Percentiles rank a stretch among this genome's conserved stretches.
Evolutionary conservation across 441 rosid species (phyloP).

Genomic region (Breynia disticha): DNA sequence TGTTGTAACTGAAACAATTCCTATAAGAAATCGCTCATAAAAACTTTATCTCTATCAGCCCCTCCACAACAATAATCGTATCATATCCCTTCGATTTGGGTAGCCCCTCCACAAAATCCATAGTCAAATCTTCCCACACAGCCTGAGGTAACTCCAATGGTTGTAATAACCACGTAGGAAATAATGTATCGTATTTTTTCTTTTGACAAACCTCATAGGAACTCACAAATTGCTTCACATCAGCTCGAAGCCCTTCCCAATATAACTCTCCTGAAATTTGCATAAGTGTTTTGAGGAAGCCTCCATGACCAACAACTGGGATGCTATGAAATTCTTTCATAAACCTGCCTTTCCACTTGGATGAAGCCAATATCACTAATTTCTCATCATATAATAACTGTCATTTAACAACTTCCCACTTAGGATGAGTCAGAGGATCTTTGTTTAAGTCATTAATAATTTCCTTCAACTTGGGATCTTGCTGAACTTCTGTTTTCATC

Average conservation of each 20-base stretch:
- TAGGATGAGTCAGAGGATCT: too few species aligned
- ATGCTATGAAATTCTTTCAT: neutral
- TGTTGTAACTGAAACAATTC: too few species aligned
- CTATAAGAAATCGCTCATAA: too few species aligned
- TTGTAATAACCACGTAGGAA: neutral
- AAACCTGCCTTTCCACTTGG: neutral
- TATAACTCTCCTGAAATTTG: neutral
- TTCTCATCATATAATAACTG: too few species aligned
- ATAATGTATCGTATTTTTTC: neutral
- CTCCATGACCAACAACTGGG: neutral
- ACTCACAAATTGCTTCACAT: neutral
- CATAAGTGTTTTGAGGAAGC: neutral
- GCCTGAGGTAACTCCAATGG: neutral
- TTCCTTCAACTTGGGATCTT: too few species aligned
- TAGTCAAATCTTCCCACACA: neutral
- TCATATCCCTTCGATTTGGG: neutral
- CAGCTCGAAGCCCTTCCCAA: neutral
- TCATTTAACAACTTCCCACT: too few species aligned
- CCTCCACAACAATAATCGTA: too few species aligned
- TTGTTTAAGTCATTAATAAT: too few species aligned
- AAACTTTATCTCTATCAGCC: too few species aligned
- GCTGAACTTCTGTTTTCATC: too few species aligned
- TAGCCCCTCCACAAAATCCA: slow-evolving; percentile 2
- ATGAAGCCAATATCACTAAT: neutral
- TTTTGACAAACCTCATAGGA: neutral